Evolutionary conservation across 2,329 filamentous ascomycete genomes (phyloP).

Genomic region (Pyrenophora teres): DNA sequence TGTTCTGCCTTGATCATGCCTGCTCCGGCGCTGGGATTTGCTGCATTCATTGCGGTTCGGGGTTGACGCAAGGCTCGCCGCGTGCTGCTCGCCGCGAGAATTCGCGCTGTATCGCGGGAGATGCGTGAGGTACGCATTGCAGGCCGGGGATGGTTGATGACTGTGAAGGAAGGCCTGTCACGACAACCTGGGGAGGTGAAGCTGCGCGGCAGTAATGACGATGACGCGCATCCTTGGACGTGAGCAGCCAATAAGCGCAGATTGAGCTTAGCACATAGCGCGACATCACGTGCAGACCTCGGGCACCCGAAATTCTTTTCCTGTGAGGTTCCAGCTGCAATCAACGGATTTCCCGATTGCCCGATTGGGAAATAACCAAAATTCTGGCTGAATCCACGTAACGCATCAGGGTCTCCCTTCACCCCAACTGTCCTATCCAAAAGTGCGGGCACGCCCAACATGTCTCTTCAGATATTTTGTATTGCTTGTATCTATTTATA

Average conservation of each 20-base stretch:
- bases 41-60: conserved; percentile 31
- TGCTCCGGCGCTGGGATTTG: conserved; percentile 22
- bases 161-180: not conserved
- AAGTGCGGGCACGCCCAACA: too few relatives aligned
- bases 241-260: not conserved
- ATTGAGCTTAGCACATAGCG: not conserved
- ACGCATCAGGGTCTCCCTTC: too few relatives aligned
- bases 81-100: conserved; percentile 37
- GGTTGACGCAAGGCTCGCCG: conserved; percentile 39
- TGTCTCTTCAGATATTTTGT: too few relatives aligned
- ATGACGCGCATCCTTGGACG: not conserved
- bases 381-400: too few relatives aligned
- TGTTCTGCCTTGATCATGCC: conserved; percentile 12
- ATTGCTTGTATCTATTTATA: too few relatives aligned
- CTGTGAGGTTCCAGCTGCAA: too few relatives aligned
- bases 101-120: conserved; percentile 43
- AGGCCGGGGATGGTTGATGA: not conserved
- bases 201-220: not conserved
- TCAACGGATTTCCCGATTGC: too few relatives aligned
- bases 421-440: too few relatives aligned
- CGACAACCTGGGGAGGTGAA: not conserved
- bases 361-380: too few relatives aligned
- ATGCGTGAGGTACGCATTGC: conserved; percentile 47
- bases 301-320: too few relatives aligned
- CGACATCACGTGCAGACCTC: conserved; percentile 1